phyloP scores from a whole-genome alignment of 768 basidiomycete genomes.

The Boletus subcaerulescens region DNA sequence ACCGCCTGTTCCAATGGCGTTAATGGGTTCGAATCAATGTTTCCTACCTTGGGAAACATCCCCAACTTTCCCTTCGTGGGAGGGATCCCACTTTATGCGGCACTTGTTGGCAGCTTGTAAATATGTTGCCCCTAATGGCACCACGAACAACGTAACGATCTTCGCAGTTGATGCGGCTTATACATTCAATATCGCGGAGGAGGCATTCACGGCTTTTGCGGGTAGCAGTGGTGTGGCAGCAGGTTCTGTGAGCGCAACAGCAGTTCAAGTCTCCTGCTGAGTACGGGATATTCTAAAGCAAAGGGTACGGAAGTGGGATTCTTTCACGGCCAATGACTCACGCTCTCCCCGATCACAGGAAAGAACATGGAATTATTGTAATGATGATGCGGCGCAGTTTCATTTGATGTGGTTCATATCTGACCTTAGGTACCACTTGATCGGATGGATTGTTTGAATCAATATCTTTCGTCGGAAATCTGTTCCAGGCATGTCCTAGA shows the following conservation, averaged over 20 bases:
- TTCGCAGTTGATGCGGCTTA: not conserved
- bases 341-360: not conserved
- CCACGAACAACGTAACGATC: not conserved
- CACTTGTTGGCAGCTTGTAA: slow-evolving; percentile 46
- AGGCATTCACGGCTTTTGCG: not conserved
- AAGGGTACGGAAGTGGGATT: not conserved
- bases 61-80: slow-evolving; percentile 1
- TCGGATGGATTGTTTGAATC: not conserved
- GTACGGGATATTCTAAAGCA: not conserved
- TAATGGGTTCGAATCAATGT: slow-evolving; percentile 32
- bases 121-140: not conserved
- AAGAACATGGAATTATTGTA: not conserved
- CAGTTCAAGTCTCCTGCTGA: not conserved
- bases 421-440: too few relatives aligned
- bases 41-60: slow-evolving; percentile 31
- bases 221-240: not conserved
- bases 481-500: not conserved
- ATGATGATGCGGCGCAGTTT: too few relatives aligned
- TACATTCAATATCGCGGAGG: not conserved
- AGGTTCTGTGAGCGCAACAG: not conserved
- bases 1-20: slow-evolving; percentile 8
- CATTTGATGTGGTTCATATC: not conserved
- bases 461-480: not conserved
- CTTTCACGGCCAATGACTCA: not conserved
- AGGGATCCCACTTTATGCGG: slow-evolving; percentile 41